phyloP scores from a whole-genome alignment of 768 basidiomycete genomes.

The Tulasnella sp. region DNA sequence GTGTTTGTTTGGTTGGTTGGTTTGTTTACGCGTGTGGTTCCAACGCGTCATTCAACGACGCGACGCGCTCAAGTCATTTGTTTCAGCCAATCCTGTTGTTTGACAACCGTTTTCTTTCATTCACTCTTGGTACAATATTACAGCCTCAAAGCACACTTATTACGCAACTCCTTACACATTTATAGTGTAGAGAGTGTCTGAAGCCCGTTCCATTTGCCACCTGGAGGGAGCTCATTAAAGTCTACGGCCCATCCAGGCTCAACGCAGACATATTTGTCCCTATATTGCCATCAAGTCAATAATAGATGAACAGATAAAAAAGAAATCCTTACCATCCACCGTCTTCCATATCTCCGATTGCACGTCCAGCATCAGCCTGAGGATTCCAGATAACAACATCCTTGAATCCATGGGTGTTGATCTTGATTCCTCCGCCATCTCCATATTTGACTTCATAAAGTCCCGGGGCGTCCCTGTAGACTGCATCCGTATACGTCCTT shows the following conservation, averaged over 20 bases:
- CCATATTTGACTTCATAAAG: slow-evolving; percentile 50
- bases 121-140: not conserved
- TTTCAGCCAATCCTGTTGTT: too few species aligned
- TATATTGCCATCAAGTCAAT: slow-evolving; percentile 19
- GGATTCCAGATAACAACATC: slow-evolving; percentile 97
- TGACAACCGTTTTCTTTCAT: too few species aligned
- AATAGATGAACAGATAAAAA: not conserved
- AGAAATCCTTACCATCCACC: slow-evolving; percentile 55
- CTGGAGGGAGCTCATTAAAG: slow-evolving; percentile 48
- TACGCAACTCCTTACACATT: slow-evolving; percentile 15
- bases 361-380: slow-evolving; percentile 47
- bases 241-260: slow-evolving; percentile 80
- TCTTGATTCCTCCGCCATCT: slow-evolving; percentile 36
- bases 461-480: slow-evolving; percentile 51
- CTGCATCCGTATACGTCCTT: slow-evolving; percentile 50
- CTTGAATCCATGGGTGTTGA: slow-evolving; percentile 45
- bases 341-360: slow-evolving; percentile 81
- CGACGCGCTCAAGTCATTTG: too few species aligned
- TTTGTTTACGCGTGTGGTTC: too few species aligned
- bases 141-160: not conserved
- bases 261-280: slow-evolving; percentile 79
- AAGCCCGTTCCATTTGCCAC: slow-evolving; percentile 61
- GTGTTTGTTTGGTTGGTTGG: too few species aligned
- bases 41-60: too few species aligned
- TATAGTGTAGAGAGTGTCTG: slow-evolving; percentile 46